Conservation (phyloP, 78 protist species). For the Cavenderia fasciculata region DNA sequence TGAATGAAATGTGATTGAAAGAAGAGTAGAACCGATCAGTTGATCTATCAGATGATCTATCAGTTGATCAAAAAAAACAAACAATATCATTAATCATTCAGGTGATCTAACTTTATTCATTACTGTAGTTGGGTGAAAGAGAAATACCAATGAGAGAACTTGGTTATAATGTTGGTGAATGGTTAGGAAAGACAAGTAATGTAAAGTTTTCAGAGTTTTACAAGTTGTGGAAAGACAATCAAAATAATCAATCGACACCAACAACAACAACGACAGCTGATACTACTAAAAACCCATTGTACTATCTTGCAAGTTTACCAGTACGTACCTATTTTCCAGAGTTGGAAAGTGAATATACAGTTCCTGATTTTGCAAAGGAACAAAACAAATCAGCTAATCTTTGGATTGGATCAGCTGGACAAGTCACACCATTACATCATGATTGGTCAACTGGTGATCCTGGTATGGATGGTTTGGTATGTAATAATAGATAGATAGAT, state of each 20-base stretch:
- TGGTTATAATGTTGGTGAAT: conserved; percentile 56
- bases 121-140: neutral
- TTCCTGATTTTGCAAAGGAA: conserved; percentile 51
- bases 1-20: neutral
- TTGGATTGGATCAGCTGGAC: conserved; percentile 73
- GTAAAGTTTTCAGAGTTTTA: conserved; percentile 21
- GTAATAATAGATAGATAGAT: no score
- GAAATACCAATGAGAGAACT: conserved; percentile 39
- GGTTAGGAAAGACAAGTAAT: conserved; percentile 60
- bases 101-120: neutral
- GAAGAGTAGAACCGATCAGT: no score
- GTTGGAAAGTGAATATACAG: conserved; percentile 14
- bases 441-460: conserved; percentile 80
- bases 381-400: conserved; percentile 67
- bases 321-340: conserved; percentile 55
- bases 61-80: neutral
- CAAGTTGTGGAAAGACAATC: neutral
- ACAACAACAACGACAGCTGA: neutral
- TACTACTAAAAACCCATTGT: conserved; percentile 9
- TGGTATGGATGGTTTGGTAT: conserved; percentile 84
- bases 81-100: neutral
- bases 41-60: no score
- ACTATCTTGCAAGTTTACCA: conserved; percentile 76
- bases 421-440: conserved; percentile 76
- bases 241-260: neutral